A percentile compares a stretch with the other conserved stretches of the same genome.
phyloP scores from a whole-genome alignment of 352 stramenopile genomes.

The Pythium chondricola region DNA sequence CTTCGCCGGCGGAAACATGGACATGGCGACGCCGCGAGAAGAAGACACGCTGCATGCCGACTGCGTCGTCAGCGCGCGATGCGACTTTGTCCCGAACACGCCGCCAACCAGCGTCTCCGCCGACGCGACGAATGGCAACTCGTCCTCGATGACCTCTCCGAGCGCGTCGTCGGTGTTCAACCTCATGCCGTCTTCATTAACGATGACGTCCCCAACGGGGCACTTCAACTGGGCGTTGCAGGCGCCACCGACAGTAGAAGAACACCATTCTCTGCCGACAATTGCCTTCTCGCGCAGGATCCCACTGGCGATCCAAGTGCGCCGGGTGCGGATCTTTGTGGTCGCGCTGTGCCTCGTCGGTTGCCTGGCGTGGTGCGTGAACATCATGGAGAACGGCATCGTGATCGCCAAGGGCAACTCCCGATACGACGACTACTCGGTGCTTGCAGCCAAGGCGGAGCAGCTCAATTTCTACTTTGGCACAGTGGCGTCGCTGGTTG shows the following conservation, averaged over 20 bases:
- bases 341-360: neutral
- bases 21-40: neutral
- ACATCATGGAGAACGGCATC: neutral
- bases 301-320: slow-evolving; percentile 15
- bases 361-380: slow-evolving; percentile 1
- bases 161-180: slow-evolving; percentile 1
- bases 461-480: slow-evolving; percentile 53
- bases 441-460: neutral
- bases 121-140: neutral
- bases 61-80: slow-evolving; percentile 1
- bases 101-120: slow-evolving; percentile 12
- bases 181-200: slow-evolving; percentile 6
- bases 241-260: too few species aligned
- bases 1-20: too few species aligned
- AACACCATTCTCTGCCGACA: too few species aligned
- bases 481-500: slow-evolving; percentile 23
- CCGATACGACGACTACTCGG: neutral
- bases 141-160: neutral
- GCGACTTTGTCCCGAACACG: slow-evolving; percentile 11
- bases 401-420: neutral
- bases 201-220: neutral
- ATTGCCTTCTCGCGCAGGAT: slow-evolving; percentile 7
- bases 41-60: neutral
- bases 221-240: too few species aligned
- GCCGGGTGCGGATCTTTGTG: slow-evolving; percentile 5